Evolutionary conservation across 2,329 filamentous ascomycete species (phyloP).

Genomic region (Colletotrichum tofieldiae): DNA sequence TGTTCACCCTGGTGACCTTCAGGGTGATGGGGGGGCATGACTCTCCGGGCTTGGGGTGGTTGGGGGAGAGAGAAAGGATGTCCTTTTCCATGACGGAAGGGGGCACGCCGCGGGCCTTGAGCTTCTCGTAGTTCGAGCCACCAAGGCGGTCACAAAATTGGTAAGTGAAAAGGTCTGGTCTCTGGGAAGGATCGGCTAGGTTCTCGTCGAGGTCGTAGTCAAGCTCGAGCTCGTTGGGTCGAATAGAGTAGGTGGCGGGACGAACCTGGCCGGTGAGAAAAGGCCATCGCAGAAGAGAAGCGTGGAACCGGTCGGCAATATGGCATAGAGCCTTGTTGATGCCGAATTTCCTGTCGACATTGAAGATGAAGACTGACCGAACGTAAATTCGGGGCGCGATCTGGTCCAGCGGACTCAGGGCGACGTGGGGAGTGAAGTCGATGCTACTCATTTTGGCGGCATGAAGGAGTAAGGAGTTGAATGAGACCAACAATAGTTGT

Average conservation of each 20-base stretch:
- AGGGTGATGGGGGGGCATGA: slow-evolving; percentile 28
- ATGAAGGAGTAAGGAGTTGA: background rate
- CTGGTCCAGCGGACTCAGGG: slow-evolving; percentile 25
- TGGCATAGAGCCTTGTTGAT: background rate
- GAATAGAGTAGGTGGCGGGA: background rate
- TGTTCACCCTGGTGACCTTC: background rate
- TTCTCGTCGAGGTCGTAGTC: background rate
- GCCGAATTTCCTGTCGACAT: background rate
- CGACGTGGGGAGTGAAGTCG: background rate
- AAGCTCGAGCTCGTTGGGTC: slow-evolving; percentile 25
- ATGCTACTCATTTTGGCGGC: background rate
- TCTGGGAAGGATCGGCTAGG: background rate
- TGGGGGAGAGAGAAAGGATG: slow-evolving; percentile 22
- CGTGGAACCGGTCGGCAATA: background rate
- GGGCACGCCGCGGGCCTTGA: background rate
- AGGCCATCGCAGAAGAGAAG: slow-evolving; percentile 17
- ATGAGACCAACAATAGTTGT: background rate
- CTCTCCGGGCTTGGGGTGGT: slow-evolving; percentile 30
- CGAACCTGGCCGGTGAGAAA: slow-evolving; percentile 30
- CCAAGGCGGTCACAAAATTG: background rate
- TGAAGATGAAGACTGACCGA: slow-evolving; percentile 22
- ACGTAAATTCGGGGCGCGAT: slow-evolving; percentile 38
- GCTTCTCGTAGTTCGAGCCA: background rate
- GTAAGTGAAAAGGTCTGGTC: slow-evolving; percentile 1
- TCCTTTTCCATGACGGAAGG: slow-evolving; percentile 32